Percentiles rank a stretch among this genome's conserved stretches.
Evolutionary conservation across 2,329 filamentous ascomycete genomes (phyloP).

Genomic region (Parafenestella ontariensis): DNA sequence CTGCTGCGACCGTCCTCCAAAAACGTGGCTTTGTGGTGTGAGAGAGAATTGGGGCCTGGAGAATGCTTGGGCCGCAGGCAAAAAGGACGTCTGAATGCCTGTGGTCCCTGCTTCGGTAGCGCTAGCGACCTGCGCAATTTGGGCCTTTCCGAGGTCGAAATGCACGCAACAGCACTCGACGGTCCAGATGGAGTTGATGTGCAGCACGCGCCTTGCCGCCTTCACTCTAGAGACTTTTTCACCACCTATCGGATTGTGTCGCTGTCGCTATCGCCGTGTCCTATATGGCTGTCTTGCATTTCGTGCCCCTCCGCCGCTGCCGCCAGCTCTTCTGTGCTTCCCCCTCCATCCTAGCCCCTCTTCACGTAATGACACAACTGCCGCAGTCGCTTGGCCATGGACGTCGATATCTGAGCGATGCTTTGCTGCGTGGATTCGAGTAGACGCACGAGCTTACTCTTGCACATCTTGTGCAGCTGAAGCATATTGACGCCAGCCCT

Average conservation of each 20-base stretch:
- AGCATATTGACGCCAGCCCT: neutral
- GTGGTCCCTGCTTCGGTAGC: constrained; percentile 30
- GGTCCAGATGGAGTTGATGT: constrained; percentile 13
- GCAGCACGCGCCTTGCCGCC: constrained; percentile 21
- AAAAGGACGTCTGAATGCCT: constrained; percentile 31
- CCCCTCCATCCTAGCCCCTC: constrained; percentile 24
- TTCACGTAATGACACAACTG: constrained; percentile 28
- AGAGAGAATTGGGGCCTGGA: constrained; percentile 27
- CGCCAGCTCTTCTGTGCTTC: constrained; percentile 19
- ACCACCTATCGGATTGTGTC: constrained; percentile 6
- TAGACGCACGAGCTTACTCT: too few species aligned
- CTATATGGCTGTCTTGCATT: constrained; percentile 11
- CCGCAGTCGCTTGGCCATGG: neutral
- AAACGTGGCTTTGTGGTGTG: constrained; percentile 13
- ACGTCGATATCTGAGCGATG: neutral
- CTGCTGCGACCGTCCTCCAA: constrained; percentile 50
- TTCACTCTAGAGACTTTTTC: constrained; percentile 18
- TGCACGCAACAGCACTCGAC: constrained; percentile 19
- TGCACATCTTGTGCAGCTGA: too few species aligned
- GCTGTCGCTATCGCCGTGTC: neutral
- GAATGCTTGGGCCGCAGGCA: constrained; percentile 29
- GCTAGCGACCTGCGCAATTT: constrained; percentile 35
- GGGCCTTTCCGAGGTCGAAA: constrained; percentile 32
- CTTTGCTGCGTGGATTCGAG: too few species aligned
- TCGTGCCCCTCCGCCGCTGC: constrained; percentile 24